Conservation (phyloP, 2,329 filamentous ascomycete genomes). For the Xylaria sp. region DNA sequence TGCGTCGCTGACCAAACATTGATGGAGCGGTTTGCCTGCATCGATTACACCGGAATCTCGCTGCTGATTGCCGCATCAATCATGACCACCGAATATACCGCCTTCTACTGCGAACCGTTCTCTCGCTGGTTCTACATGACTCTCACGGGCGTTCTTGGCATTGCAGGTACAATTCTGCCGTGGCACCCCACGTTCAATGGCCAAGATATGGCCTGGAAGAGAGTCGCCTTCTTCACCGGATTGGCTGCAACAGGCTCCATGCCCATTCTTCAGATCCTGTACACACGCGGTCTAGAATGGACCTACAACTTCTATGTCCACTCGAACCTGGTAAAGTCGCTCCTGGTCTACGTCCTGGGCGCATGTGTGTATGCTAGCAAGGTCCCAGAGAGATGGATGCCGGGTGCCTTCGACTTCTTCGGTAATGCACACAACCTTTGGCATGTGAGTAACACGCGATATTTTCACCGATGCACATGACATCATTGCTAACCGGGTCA, state of each 20-base stretch:
- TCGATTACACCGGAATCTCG: conserved; percentile 97
- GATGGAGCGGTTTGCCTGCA: conserved; percentile 92
- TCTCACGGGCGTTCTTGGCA: conserved; percentile 72
- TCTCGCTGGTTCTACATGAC: conserved; percentile 83
- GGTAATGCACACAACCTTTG: conserved; percentile 96
- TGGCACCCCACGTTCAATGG: conserved; percentile 97
- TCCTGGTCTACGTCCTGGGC: conserved; percentile 79
- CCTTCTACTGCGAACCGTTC: conserved; percentile 93
- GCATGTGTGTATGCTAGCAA: conserved; percentile 87
- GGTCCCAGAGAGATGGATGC: conserved; percentile 86
- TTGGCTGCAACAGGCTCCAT: conserved; percentile 84
- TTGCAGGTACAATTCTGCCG: conserved; percentile 83
- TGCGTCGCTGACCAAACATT: conserved; percentile 84
- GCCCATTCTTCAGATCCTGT: conserved; percentile 76
- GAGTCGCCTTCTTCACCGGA: conserved; percentile 85
- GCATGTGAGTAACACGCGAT: conserved; percentile 68
- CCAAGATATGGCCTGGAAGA: conserved; percentile 83
- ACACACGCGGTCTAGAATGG: conserved; percentile 71
- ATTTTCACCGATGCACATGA: conserved; percentile 72
- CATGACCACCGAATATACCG: conserved; percentile 97
- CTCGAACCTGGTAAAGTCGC: conserved; percentile 67
- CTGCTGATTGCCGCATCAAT: conserved; percentile 92
- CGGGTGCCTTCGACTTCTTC: conserved; percentile 90
- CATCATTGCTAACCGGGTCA: conserved; percentile 87
- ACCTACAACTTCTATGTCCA: conserved; percentile 86